Base-by-base conservation (phyloP, 768 basidiomycete genomes). In the Leccinum truebloodii region DNA sequence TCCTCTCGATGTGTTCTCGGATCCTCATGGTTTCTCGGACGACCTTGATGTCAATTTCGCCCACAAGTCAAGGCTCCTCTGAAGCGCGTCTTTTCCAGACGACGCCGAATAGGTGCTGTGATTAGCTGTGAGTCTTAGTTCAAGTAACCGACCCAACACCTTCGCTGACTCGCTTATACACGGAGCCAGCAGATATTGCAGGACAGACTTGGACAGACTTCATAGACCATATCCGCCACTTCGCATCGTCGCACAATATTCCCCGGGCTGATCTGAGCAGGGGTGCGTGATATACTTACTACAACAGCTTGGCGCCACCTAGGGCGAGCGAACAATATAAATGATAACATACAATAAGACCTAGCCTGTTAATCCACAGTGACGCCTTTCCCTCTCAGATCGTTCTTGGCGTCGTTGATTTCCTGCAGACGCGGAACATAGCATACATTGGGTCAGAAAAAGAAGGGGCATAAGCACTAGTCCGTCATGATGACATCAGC, bases 371-470 rank as follows among this genome's bases (percentile, higher is more conserved):
- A 83, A 68, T 89, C 88, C 57, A 89, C 85, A 26, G 78, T 80
- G 32, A 89, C 85, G 9, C 86, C 87, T 62, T 77, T 80, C 57
- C 77, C 71, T 68, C 87, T 79, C 58, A 89, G 69, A 61, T 86
- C 86, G 63, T 84, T 73, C 67, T 83, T 85, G 20, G 83, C 83
- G 55, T 76, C 75, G 30, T 76, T 77, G 37, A 90, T 86, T 77
- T 90, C 87, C 86, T 88, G 67, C 10, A 37, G 30, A 28, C 6
- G 6, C 9, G n/a, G 59, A 37, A 32, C 37, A 16, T 20, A 48
- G 48, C 48, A 49, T 22, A 20, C 8, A 46, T 18, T 4, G n/a
- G 14, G 7, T 4, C 10, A 16, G 8, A 41, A 16, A 24, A 54
- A 13, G 5, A 7, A 28, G 7, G 18, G 14, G 4, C 5, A 3